Evolutionary conservation across 208 protist genomes (phyloP).

Genomic region (Polymyxa betae): DNA sequence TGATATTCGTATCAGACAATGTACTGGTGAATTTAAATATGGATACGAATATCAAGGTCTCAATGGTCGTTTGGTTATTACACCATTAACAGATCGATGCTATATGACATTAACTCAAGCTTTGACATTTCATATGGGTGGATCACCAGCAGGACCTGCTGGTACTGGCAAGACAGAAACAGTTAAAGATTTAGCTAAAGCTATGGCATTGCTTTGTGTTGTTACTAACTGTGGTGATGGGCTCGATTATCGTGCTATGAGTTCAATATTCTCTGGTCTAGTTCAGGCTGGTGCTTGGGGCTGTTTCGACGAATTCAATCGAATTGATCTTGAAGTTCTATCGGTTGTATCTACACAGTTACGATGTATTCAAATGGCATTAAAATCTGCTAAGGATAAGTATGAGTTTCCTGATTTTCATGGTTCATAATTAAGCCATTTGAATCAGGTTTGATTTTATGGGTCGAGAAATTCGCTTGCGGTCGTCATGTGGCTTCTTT

Average conservation of each 20-base stretch:
- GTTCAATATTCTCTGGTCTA: conserved; percentile 95
- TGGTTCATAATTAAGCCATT: conserved; percentile 27
- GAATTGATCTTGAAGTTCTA: conserved; percentile 96
- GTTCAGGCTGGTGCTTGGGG: conserved; percentile 95
- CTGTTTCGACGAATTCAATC: conserved; percentile 99
- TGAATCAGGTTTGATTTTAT: conserved; percentile 68
- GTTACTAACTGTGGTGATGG: conserved; percentile 98
- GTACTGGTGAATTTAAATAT: conserved; percentile 91
- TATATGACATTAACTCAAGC: conserved; percentile 98
- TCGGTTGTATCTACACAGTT: conserved; percentile 97
- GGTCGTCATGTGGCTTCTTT: conserved; percentile 92
- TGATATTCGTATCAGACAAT: conserved; percentile 92
- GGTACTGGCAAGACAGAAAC: conserved; percentile 89
- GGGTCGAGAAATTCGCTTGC: conserved; percentile 76
- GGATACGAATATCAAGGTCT: conserved; percentile 99
- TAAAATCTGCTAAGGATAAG: conserved; percentile 79
- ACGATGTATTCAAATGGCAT: conserved; percentile 91
- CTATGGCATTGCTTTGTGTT: conserved; percentile 92
- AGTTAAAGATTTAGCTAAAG: conserved; percentile 96
- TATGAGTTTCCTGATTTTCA: conserved; percentile 81
- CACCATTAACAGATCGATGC: conserved; percentile 96
- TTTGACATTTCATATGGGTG: conserved; percentile 91
- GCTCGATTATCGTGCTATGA: conserved; percentile 98
- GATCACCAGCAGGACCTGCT: conserved; percentile 72
- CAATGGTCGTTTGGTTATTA: conserved; percentile 97